Base-by-base conservation (phyloP, 163 green algal genomes). In the Trebouxia gelatinosa region DNA sequence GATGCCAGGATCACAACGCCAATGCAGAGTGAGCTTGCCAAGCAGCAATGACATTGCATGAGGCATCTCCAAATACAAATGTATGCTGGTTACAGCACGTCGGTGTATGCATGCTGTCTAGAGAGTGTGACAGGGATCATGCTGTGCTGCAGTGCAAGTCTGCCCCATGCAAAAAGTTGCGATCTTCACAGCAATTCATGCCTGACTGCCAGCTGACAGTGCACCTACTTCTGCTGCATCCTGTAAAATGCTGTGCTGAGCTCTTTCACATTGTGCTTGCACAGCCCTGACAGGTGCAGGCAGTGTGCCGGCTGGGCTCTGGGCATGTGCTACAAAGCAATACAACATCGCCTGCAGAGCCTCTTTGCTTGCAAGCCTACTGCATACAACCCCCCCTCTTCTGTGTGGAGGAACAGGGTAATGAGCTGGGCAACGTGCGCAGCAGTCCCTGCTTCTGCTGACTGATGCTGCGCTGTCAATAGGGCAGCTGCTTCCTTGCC, bases 171-270 rank as follows among this genome's bases (percentile, higher is more conserved):
- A 2, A 3, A 23, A 19, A 59, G 48, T 19, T 29, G 19, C 26
- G 48, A 59, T 19, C 2, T 59, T 23, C 3, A 19, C 1, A 23
- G 19, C 1, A 23, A 59, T 29, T 19, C 19, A 28, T 59, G 48
- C 3, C 1, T 59, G 48, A 59, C 48, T 19, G 23, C 48, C 2
- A 59, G 48, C 48, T 59, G 48, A 19, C 48, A 59, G 2, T 2
- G 48, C 29, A 76, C 68, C 68, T 64, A 43, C 68, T 48, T 76
- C 31, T 13, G 68, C 68, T 5, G 32, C 40, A 76, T 76, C 40
- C 28, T 76, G 39, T 28, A 76, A 29, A 39, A 76, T 76, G 43
- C 31, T 29, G 5, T 76, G 68, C 40, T 61, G 46, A 39, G 61
- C 40, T 43, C 19, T 32, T 43, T 61, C 31, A 21, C 6, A 2